Conservation (phyloP, 129 eudicot species). For the Daucus carota region DH1_v3.0 NC_030384.2:24512001-24512500, state of each 20-base stretch:
- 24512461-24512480: constrained; percentile 10
- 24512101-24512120: no score
- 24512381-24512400: neutral
- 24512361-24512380: neutral
- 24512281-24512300: constrained; percentile 71
- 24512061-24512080: no score
- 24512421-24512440: neutral
- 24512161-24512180: no score
- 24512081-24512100: no score
- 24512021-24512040: no score
- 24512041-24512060: no score
- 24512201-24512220: constrained; percentile 35
- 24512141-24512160: no score
- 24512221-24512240: constrained; percentile 47
- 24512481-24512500: constrained; percentile 22
- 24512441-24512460: neutral
- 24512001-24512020: no score
- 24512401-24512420: neutral
- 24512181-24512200: constrained; percentile 27
- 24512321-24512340: no score
- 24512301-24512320: constrained; percentile 53
- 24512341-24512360: no score
- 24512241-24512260: constrained; percentile 61
- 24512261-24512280: constrained; percentile 42
- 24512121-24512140: no score